These are phyloP conservation scores for Podospora appendiculata DNA, from an alignment of 495 filamentous ascomycete genomes.

Conservation along the genomic window DNA sequence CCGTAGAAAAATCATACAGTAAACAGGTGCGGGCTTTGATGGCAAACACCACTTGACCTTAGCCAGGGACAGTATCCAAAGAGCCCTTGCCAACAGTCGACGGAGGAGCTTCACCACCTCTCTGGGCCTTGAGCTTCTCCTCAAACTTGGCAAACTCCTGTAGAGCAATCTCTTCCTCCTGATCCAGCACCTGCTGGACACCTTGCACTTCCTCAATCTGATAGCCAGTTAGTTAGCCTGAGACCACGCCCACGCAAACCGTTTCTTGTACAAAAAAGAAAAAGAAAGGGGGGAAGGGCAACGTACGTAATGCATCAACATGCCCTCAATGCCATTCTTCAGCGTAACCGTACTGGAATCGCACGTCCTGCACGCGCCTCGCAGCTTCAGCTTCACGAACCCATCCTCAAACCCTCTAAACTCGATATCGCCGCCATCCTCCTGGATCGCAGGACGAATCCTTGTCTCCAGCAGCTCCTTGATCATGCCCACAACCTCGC, in stretches of 20 bases:
- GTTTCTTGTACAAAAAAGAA: background rate
- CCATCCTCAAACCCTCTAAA: conserved; percentile 84
- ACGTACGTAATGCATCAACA: conserved; percentile 73
- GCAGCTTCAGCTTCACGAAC: conserved; percentile 74
- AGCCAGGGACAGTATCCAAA: conserved; percentile 52
- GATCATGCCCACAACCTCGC: conserved; percentile 94
- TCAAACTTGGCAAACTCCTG: conserved; percentile 94
- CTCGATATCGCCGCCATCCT: conserved; percentile 97
- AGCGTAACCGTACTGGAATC: conserved; percentile 93
- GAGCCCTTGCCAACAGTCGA: conserved; percentile 59
- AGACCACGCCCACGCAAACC: too few species aligned
- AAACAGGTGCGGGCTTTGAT: too few species aligned
- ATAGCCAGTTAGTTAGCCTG: background rate
- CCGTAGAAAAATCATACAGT: too few species aligned
- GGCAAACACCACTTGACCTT: conserved; percentile 2
- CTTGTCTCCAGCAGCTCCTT: conserved; percentile 96
- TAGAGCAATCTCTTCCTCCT: conserved; percentile 85
- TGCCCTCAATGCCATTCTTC: conserved; percentile 94
- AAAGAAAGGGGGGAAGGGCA: background rate
- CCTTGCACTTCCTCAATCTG: conserved; percentile 95
- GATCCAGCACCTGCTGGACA: conserved; percentile 83
- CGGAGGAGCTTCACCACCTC: conserved; percentile 39
- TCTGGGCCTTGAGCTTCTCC: conserved; percentile 79
- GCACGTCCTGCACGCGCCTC: conserved; percentile 90
- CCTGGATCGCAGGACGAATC: conserved; percentile 90